Evolutionary conservation across 345 rosid genomes (phyloP).

Genomic region (Camelina hispida): DNA sequence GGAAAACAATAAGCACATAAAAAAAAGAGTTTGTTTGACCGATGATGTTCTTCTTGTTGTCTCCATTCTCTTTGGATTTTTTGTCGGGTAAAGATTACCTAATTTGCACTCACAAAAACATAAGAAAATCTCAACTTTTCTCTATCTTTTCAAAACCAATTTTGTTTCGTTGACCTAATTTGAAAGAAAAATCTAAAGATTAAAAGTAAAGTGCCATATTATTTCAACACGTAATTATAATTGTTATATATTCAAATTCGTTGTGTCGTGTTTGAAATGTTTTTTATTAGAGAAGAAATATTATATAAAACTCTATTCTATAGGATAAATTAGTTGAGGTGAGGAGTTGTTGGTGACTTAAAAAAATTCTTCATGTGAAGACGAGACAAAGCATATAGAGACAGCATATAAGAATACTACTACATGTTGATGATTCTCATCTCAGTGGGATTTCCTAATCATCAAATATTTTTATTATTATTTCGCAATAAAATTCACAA

Average conservation of each 20-base stretch:
- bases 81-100: conserved; percentile 39
- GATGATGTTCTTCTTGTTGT: conserved; percentile 39
- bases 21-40: conserved; percentile 36
- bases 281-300: not conserved
- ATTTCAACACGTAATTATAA: conserved; percentile 36
- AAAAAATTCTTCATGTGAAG: conserved; percentile 36
- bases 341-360: conserved; percentile 42
- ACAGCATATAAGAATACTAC: conserved; percentile 18
- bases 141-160: conserved; percentile 16
- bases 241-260: not conserved
- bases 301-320: not conserved
- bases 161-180: conserved; percentile 37
- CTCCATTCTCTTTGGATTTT: conserved; percentile 39
- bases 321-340: conserved; percentile 29
- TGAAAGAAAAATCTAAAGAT: not conserved
- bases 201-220: not conserved
- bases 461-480: conserved; percentile 10
- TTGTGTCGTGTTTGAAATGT: conserved; percentile 40
- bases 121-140: conserved; percentile 30
- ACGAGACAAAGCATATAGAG: conserved; percentile 39
- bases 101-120: conserved; percentile 34
- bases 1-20: conserved; percentile 33
- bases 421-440: conserved; percentile 12
- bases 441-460: conserved; percentile 26
- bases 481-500: not conserved